Evolutionary conservation across 1,284 basidiomycete genomes (phyloP).

Genomic region (Cryptococcus wingfieldii): DNA sequence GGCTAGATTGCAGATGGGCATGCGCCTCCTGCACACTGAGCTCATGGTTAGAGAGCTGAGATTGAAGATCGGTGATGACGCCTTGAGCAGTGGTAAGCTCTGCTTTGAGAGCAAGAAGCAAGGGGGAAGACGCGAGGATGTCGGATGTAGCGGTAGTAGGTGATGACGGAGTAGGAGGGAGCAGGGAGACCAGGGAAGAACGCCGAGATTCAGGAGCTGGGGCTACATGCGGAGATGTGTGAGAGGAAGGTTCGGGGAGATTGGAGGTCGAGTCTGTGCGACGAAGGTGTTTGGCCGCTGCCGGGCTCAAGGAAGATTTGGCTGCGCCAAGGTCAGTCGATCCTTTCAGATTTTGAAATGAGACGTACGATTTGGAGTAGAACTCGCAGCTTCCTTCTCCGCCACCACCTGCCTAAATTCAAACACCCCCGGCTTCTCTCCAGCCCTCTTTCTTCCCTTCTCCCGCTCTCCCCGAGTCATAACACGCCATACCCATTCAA

Average conservation of each 20-base stretch:
- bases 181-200: slow-evolving; percentile 29
- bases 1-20: slow-evolving; percentile 62
- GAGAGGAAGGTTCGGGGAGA: slow-evolving; percentile 47
- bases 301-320: slow-evolving; percentile 10
- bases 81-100: slow-evolving; percentile 68
- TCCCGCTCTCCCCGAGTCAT: slow-evolving; percentile 26
- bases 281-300: slow-evolving; percentile 16
- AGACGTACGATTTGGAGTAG: slow-evolving; percentile 8
- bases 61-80: slow-evolving; percentile 65
- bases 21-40: slow-evolving; percentile 61
- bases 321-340: slow-evolving; percentile 3
- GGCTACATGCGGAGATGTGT: slow-evolving; percentile 42
- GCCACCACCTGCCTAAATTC: slow-evolving; percentile 35
- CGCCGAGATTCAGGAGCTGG: slow-evolving; percentile 33
- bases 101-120: slow-evolving; percentile 67
- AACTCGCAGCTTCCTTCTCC: slow-evolving; percentile 31
- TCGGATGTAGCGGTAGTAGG: slow-evolving; percentile 27
- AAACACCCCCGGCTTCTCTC: slow-evolving; percentile 38
- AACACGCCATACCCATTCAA: slow-evolving; percentile 35
- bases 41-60: slow-evolving; percentile 70
- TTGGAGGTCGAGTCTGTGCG: slow-evolving; percentile 20
- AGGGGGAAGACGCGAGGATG: slow-evolving; percentile 53
- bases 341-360: slow-evolving; percentile 1
- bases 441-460: slow-evolving; percentile 36
- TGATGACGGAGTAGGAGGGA: slow-evolving; percentile 25